A percentile compares a stretch with the other conserved stretches of the same genome.
Conservation (phyloP, 257 asterid species). For the Ehretia macrophylla region DNA sequence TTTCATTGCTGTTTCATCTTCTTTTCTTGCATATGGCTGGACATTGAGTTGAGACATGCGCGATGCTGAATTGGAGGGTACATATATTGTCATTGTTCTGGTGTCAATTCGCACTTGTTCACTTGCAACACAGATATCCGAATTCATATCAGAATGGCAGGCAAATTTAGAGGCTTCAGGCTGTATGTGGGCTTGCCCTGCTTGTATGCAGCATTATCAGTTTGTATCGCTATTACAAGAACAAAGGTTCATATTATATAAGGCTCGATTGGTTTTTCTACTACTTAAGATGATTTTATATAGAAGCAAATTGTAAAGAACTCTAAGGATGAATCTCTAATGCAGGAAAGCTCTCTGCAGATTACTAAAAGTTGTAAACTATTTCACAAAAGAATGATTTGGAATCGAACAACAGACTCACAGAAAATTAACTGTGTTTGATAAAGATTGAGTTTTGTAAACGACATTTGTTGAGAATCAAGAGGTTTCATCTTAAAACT, state of each 20-base stretch:
- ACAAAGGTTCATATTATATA: not conserved
- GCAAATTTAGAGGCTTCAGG: conserved; percentile 46
- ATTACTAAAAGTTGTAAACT: too few species aligned
- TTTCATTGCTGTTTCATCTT: conserved; percentile 32
- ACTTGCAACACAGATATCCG: conserved; percentile 45
- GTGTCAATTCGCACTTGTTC: conserved; percentile 43
- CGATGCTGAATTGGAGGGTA: conserved; percentile 20
- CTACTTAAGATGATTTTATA: not conserved
- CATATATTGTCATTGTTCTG: conserved; percentile 26
- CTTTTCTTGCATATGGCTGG: conserved; percentile 63
- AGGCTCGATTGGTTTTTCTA: not conserved
- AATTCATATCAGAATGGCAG: conserved; percentile 27
- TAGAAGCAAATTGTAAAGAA: too few species aligned
- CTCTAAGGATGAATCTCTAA: too few species aligned
- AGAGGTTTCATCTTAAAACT: too few species aligned
- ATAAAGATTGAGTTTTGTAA: too few species aligned
- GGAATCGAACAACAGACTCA: too few species aligned
- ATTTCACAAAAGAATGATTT: too few species aligned
- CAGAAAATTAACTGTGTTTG: too few species aligned
- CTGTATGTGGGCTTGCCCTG: conserved; percentile 43
- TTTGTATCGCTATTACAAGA: not conserved
- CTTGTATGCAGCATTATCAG: conserved; percentile 1
- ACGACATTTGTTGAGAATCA: too few species aligned
- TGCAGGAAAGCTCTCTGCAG: too few species aligned
- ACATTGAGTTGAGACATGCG: conserved; percentile 19